Conservation (phyloP, 2,329 filamentous ascomycete species). For the Truncatella angustata region DNA sequence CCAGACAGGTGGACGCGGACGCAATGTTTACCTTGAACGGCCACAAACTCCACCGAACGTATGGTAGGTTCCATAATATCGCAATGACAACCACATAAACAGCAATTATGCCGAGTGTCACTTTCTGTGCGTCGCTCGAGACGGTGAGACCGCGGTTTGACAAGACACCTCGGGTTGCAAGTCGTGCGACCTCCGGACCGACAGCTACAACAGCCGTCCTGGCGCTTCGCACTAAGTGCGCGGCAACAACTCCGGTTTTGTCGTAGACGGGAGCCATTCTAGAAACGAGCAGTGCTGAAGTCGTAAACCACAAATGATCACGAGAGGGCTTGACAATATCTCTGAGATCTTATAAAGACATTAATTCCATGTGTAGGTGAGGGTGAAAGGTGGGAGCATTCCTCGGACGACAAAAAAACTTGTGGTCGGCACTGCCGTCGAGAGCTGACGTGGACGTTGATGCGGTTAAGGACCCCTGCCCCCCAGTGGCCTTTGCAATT, state of each 20-base stretch:
- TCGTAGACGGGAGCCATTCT: constrained; percentile 25
- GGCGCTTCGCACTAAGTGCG: constrained; percentile 21
- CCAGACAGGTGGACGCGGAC: constrained; percentile 1
- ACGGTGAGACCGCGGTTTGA: constrained; percentile 51
- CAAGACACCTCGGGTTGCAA: constrained; percentile 30
- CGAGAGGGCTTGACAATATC: no score
- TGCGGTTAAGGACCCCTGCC: not conserved
- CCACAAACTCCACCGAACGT: constrained; percentile 72
- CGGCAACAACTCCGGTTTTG: constrained; percentile 19
- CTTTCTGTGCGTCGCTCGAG: constrained; percentile 65
- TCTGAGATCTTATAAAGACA: no score
- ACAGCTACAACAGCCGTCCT: constrained; percentile 23
- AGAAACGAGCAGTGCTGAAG: not conserved
- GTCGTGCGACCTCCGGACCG: constrained; percentile 23
- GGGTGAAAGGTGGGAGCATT: no score
- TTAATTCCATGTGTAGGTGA: no score
- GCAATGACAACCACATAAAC: constrained; percentile 73
- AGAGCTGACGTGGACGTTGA: constrained; percentile 8
- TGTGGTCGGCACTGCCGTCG: constrained; percentile 2
- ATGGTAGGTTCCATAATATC: constrained; percentile 76
- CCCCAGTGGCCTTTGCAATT: not conserved
- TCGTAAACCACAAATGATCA: no score
- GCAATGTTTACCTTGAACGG: constrained; percentile 66
- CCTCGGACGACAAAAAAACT: no score
- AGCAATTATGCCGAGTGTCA: constrained; percentile 70